Evolutionary conservation across 2,329 filamentous ascomycete species (phyloP), one percentile per base, ranked within the genome.

Genomic region (Sordariomycetes sp.): DNA sequence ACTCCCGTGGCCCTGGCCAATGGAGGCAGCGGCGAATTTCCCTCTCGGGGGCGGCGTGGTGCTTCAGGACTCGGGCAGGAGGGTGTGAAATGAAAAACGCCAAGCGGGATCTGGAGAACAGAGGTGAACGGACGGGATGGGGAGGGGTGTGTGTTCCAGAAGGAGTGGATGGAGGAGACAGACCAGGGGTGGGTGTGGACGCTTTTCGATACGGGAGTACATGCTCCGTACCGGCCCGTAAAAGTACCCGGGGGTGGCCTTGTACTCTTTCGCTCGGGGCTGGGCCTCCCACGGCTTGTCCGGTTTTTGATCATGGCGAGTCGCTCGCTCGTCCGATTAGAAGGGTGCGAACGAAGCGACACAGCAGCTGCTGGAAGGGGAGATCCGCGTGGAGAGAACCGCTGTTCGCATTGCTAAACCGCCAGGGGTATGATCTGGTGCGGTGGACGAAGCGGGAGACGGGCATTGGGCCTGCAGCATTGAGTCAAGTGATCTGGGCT

Each of bases 201-300:
- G 35, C 20, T 24, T 40, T 57, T 25, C 40, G 16, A 46, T 24
- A 50, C 54, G 54, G 54, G 54, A 24, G 54, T 57, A 57, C 54
- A 57, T n/a, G 22, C 20, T 57, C 54, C 54, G 54, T 50, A 50
- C 46, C 46, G 46, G 46, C n/a, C 46, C 46, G 46, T 50, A 50
- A 50, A 50, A 50, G 43, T 50, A 50, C 4, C 46, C 22, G 22
- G n/a, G 46, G 22, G 46, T 24, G 22, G n/a, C 12, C 46, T 50
- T 22, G 46, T 50, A 24, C 46, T 24, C 46, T 22, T 24, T 50
- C 22, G 46, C n/a, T 50, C 8, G 46, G 22, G 46, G 46, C 46
- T 24, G 46, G 37, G 46, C 46, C 22, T 50, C 20, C 22, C 46
- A 50, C n/a, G 20, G 22, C 20, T n/a, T 24, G n/a, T 50, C 46